Evolutionary conservation across 495 filamentous ascomycete species (phyloP), one percentile per base, ranked within the genome.

Genomic region (Podospora pseudocomata): DNA sequence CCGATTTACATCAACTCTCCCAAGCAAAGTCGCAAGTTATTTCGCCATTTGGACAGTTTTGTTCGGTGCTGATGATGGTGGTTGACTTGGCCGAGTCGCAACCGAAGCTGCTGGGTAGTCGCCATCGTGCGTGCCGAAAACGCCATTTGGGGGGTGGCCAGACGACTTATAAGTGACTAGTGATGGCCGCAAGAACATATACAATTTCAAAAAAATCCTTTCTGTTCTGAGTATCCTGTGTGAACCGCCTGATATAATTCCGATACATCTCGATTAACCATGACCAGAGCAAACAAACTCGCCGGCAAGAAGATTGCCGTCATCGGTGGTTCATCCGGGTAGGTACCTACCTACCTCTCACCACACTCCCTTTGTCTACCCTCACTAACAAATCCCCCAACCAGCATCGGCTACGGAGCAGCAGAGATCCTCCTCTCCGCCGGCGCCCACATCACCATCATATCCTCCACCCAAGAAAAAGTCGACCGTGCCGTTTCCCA

Each of bases 381-480:
- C 23, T 49, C 26, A 56, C 64, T 30, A 26, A 60, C 32, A 3
- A 20, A 1, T 9, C 19, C 34, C 30, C 16, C 34, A 32, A 32
- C 32, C 34, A 78, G 84, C 26, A 84, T 87, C 65, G 85, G 85
- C 34, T 86, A 82, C 67, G 79, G 79, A 19, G 81, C 82, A 23
- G 85, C 84, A 34, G 70, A 79, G 68, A 74, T 77, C 19, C 78
- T 78, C 59, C 71, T 85, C 60, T 79, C 80, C 61, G 75, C 83
- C 23, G 81, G 82, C 63, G 82, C 82, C 62, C 70, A 70, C 60
- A 77, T 87, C 32, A 82, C 78, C 60, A 76, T 87, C 69, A 80
- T 82, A 65, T 84, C 82, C 5, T 87, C 85, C 4, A 77, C 78
- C 15, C 69, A 74, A 67, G 72, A 74, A 26, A 72, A 72, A 3